A percentile compares a stretch with the other conserved stretches of the same genome.
Conservation (phyloP, 345 rosid species). For the Cardamine resedifolia region DNA sequence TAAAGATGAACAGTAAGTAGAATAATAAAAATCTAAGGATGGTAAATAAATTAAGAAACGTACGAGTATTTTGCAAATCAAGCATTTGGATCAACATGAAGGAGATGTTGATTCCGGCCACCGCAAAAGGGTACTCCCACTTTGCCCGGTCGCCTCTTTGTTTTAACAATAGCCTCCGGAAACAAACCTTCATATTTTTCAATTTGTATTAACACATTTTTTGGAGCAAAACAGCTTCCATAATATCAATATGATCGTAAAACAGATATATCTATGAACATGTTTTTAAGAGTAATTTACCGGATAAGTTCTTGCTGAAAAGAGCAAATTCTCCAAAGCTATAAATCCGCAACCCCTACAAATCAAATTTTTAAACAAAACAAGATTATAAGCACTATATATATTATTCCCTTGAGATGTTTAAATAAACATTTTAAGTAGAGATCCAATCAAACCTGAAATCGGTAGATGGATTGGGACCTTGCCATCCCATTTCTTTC, state of each 20-base stretch:
- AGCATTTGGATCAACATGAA: constrained; percentile 96
- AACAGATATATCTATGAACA: not conserved
- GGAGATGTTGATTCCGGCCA: constrained; percentile 93
- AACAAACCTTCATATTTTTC: constrained; percentile 82
- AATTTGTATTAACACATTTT: constrained; percentile 50
- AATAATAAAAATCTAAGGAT: not conserved
- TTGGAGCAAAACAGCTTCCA: not conserved
- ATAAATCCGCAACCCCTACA: constrained; percentile 89
- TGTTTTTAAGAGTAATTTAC: constrained; percentile 44
- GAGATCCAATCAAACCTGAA: constrained; percentile 57
- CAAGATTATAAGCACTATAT: not conserved
- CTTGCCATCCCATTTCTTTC: constrained; percentile 99
- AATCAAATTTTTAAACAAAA: constrained; percentile 10
- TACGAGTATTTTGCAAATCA: constrained; percentile 69
- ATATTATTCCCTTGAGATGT: not conserved
- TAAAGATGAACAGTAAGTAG: not conserved
- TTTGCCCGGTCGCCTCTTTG: constrained; percentile 78
- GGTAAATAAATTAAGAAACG: not conserved
- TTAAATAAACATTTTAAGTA: not conserved
- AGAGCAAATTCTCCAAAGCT: constrained; percentile 86
- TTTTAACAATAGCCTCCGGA: constrained; percentile 88
- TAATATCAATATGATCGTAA: not conserved
- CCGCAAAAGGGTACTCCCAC: constrained; percentile 99
- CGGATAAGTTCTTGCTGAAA: constrained; percentile 80
- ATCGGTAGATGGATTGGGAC: constrained; percentile 96